Base-by-base conservation (phyloP, 805 yeast species). In the Candida nonsorbophila region DNA sequence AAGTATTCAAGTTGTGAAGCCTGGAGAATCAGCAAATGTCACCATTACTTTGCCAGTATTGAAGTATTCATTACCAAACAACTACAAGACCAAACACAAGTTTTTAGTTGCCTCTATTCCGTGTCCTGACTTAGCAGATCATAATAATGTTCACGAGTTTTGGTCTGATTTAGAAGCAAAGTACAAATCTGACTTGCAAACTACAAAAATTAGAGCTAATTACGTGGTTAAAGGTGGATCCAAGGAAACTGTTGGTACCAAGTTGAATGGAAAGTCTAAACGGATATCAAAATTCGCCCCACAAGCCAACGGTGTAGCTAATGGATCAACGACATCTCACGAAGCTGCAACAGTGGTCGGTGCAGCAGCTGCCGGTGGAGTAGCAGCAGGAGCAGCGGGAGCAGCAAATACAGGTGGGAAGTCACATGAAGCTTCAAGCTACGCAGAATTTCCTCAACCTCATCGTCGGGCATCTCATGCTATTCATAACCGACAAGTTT, bases 31-130 rank as follows among this genome's bases (percentile, higher is more conserved):
- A 14, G 61, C 79, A 31, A 74, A 82, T 30, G 84, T 92, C 30
- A 74, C 87, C 27, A 79, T 92, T 44, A 85, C 87, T 47, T 77
- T 86, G 38, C 88, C 88, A 58, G 94, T 94, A 9, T 69, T 84
- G 42, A 65, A 77, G 29, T 75, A 77, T 46, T 86, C 82, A 34
- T 88, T 94, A 28, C 67, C 77, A 3, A 58, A 74, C 26, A 87
- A 77, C 49, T 75, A 70, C 61, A 81, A 78, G 57, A 82, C 94
- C 58, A 83, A 79, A 55, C 97, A 92, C 62, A 92, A 92, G 64
- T 92, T 92, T 55, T 74, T 90, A 49, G 77, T 92, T 35, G 86
- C 88, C 42, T 76, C 92, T 14, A 69, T 87, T 41, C 94, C 95
- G 27, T 74, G 85, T 36, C 79, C 82, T 16, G 74, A 70, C 30